These are phyloP conservation scores for Spergularia marina DNA, from an alignment of 148 eudicot genomes.

Conservation along the genomic window DNA sequence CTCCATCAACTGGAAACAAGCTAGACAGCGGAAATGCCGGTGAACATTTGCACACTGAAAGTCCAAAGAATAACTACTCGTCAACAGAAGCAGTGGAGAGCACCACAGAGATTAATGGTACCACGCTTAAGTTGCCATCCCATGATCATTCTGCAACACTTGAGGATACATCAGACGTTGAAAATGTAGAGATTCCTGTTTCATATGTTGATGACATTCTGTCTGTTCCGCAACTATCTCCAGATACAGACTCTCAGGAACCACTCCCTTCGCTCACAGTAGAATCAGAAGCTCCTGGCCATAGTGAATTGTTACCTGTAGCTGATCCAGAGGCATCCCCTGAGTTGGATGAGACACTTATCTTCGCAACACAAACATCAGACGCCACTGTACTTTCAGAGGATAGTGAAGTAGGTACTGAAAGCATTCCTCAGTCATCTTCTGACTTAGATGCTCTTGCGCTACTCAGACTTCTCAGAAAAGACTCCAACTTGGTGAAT, in stretches of 20 bases:
- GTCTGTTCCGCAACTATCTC: constrained; percentile 5
- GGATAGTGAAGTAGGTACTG: constrained; percentile 23
- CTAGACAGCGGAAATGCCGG: constrained; percentile 30
- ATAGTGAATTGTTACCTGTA: background rate
- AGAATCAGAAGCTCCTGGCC: constrained; percentile 2
- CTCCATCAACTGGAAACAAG: constrained; percentile 27
- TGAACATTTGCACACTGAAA: constrained; percentile 24
- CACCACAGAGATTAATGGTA: constrained; percentile 15
- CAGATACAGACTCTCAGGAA: background rate
- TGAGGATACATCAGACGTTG: constrained; percentile 27
- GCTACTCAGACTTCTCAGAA: constrained; percentile 17
- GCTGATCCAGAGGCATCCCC: background rate
- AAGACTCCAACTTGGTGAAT: constrained; percentile 18
- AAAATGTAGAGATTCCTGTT: constrained; percentile 22
- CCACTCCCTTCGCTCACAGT: background rate
- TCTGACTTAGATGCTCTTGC: constrained; percentile 28
- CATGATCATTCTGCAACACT: constrained; percentile 27
- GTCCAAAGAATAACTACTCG: constrained; percentile 18
- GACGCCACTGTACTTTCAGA: constrained; percentile 22
- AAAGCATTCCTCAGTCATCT: constrained; percentile 27
- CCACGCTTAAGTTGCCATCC: constrained; percentile 15
- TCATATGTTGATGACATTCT: constrained; percentile 9
- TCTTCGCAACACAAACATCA: background rate
- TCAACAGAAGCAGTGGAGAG: constrained; percentile 30
- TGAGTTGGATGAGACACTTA: constrained; percentile 1